Percentiles rank a stretch among this genome's conserved stretches.
These are phyloP conservation scores for Waitea zeae DNA, from an alignment of 1,284 basidiomycete species.

Conservation along the genomic window DNA sequence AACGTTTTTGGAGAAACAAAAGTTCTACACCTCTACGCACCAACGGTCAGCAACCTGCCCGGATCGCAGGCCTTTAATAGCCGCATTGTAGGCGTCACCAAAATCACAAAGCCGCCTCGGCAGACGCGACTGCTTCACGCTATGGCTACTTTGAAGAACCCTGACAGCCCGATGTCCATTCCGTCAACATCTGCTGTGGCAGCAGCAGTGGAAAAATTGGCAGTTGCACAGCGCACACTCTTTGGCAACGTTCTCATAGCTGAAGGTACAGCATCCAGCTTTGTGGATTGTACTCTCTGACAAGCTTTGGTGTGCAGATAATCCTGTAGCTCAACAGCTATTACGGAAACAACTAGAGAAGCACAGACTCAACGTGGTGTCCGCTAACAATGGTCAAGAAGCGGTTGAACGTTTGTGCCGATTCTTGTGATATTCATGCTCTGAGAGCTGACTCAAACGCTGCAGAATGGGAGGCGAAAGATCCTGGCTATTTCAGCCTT, in stretches of 20 bases:
- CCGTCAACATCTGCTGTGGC: conserved; percentile 18
- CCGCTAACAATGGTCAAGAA: conserved; percentile 50
- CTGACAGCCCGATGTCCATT: conserved; percentile 18
- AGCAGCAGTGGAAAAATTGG: conserved; percentile 25
- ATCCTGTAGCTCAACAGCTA: conserved; percentile 47
- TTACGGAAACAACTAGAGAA: conserved; percentile 47
- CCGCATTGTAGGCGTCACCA: conserved; percentile 35
- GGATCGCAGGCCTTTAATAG: conserved; percentile 32
- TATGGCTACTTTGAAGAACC: conserved; percentile 37
- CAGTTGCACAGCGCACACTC: conserved; percentile 29
- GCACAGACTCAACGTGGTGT: conserved; percentile 35
- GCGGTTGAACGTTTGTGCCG: conserved; percentile 29
- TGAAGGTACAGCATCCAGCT: conserved; percentile 26
- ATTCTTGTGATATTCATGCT: neutral
- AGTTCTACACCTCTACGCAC: conserved; percentile 53
- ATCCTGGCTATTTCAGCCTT: conserved; percentile 46
- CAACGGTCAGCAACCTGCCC: conserved; percentile 33
- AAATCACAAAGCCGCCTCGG: conserved; percentile 54
- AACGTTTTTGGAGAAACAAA: conserved; percentile 32
- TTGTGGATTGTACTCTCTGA: neutral
- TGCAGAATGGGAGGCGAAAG: conserved; percentile 46
- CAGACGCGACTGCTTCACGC: conserved; percentile 39
- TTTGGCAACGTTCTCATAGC: conserved; percentile 52
- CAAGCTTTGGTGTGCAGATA: conserved; percentile 23
- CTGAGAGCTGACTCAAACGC: conserved; percentile 1